phyloP scores from a whole-genome alignment of 352 stramenopile species.

The Globisporangium mamillatum region DNA sequence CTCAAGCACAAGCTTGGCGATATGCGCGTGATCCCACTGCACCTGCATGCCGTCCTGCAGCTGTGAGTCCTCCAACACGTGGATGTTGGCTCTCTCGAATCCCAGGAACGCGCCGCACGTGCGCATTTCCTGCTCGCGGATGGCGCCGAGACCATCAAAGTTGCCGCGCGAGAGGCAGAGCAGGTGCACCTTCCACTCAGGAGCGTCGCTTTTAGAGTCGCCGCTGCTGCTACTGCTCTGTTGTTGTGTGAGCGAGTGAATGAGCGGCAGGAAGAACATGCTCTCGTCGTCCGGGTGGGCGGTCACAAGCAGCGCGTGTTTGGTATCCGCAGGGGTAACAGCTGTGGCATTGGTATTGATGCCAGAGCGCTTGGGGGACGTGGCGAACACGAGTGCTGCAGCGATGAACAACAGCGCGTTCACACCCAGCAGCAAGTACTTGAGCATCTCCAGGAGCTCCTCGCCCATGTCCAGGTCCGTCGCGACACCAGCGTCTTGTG shows the following conservation, averaged over 20 bases:
- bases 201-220: background rate
- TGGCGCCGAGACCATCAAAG: conserved; percentile 87
- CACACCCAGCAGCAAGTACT: conserved; percentile 51
- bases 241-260: conserved; percentile 41
- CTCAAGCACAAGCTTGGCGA: conserved; percentile 54
- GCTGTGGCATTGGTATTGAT: background rate
- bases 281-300: conserved; percentile 97
- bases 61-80: conserved; percentile 72
- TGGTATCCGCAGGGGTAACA: conserved; percentile 15
- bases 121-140: conserved; percentile 83
- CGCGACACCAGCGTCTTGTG: conserved; percentile 22
- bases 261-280: conserved; percentile 96
- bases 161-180: conserved; percentile 92
- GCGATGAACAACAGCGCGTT: conserved; percentile 63
- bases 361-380: conserved; percentile 3
- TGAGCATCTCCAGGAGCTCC: conserved; percentile 50
- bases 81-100: conserved; percentile 41
- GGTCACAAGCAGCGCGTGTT: conserved; percentile 82
- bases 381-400: conserved; percentile 35
- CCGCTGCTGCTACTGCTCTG: conserved; percentile 13
- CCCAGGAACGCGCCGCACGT: conserved; percentile 51
- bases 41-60: conserved; percentile 87
- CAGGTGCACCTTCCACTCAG: conserved; percentile 68
- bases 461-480: conserved; percentile 8
- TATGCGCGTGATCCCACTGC: conserved; percentile 63